Evolutionary conservation across 1,284 basidiomycete genomes (phyloP), one percentile per base, ranked within the genome.

Genomic region (Fomitopsis schrenkii): DNA sequence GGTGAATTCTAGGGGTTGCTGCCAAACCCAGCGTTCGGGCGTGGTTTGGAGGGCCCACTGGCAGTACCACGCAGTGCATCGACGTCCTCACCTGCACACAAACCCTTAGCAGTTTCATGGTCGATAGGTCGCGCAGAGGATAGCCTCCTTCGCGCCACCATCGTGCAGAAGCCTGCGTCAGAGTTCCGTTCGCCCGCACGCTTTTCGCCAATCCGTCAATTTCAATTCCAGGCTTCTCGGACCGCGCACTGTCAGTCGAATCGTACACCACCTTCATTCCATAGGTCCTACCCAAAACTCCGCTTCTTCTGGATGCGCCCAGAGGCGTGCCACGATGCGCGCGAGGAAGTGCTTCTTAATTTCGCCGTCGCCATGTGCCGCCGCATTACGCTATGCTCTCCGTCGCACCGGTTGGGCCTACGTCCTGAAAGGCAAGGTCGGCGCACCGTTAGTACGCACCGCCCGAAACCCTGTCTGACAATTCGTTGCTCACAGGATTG

Each of bases 401-500:
- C 36, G 17, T 10, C 9, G 38, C 55, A 42, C 7, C 14, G 30
- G 8, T 38, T 44, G 28, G 30, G 26, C 22, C 36, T 48, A 58
- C 30, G 56, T 46, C 44, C 56, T 58, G 50, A 56, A 54, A n/a
- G 53, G 48, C 14, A 58, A 58, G 30, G 14, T 42, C 10, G 22
- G 58, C 54, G 56, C 58, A 22, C 45, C n/a, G 17, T 41, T 14
- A 57, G 35, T 33, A 38, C 3, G 12, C 46, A 22, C 48, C 48
- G 48, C 48, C 45, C 22, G 14, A 1, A 26, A 28, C 6, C 26
- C 6, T 12, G 26, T 48, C 26, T 7, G 14, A 22, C 7, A 5
- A 57, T 59, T 15, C 12, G 33, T 15, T 10, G 71, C 87, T 74
- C 71, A 91, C 86, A 94, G 67, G 60, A 95, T 86, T 3, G 93